phyloP scores from a whole-genome alignment of 495 filamentous ascomycete species.

The Endocarpon pusillum region DNA sequence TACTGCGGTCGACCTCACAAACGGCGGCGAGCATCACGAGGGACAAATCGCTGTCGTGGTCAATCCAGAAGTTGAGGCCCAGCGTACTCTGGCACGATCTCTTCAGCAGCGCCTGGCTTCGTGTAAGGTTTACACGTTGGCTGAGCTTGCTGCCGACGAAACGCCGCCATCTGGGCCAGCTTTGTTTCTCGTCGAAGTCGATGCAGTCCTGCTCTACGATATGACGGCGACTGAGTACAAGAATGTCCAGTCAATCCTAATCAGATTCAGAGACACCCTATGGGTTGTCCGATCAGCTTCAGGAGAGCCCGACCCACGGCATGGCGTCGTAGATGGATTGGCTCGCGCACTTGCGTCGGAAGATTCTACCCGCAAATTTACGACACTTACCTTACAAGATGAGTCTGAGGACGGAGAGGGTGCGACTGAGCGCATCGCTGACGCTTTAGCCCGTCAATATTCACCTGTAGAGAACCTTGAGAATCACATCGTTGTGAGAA shows the following conservation, averaged over 20 bases:
- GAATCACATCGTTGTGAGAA: background rate
- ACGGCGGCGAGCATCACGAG: background rate
- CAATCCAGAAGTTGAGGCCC: conserved; percentile 1
- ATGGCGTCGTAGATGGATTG: conserved; percentile 1
- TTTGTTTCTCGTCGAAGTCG: conserved; percentile 2
- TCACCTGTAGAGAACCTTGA: conserved; percentile 2
- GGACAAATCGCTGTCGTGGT: conserved; percentile 1
- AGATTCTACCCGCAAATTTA: conserved; percentile 2
- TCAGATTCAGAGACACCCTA: conserved; percentile 1
- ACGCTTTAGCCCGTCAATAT: conserved; percentile 1
- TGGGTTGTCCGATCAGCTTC: conserved; percentile 2
- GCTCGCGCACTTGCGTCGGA: conserved; percentile 2
- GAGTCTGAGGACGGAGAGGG: conserved; percentile 1
- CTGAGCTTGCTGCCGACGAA: background rate
- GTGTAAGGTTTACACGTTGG: conserved; percentile 1
- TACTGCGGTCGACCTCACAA: background rate
- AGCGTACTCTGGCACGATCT: conserved; percentile 2
- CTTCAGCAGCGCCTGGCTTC: conserved; percentile 2
- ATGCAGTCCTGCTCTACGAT: conserved; percentile 1
- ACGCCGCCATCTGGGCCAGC: background rate
- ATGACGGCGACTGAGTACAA: conserved; percentile 1
- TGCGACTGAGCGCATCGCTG: background rate
- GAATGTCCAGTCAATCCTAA: conserved; percentile 1
- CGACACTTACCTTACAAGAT: conserved; percentile 1
- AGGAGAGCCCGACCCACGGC: conserved; percentile 1